Conservation (phyloP, 148 eudicot genomes). For the Rhododendron henanense region DNA sequence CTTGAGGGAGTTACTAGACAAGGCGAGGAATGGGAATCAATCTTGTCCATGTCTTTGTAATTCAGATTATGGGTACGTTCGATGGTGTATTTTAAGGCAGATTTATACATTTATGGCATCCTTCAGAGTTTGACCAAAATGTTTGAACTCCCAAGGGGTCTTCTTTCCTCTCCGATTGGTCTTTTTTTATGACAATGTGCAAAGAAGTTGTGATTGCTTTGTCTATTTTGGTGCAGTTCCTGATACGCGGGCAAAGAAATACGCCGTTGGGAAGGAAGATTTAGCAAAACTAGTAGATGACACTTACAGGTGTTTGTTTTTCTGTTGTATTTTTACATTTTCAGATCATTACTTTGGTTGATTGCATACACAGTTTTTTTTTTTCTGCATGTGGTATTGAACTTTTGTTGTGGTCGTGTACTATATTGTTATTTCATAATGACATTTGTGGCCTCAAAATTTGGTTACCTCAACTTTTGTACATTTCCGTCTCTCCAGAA, state of each 20-base stretch:
- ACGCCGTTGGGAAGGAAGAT: slow-evolving; percentile 67
- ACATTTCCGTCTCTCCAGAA: slow-evolving; percentile 41
- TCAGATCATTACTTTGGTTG: not conserved
- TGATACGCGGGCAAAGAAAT: slow-evolving; percentile 73
- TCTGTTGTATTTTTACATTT: not conserved
- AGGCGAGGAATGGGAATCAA: not conserved
- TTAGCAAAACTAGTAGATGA: slow-evolving; percentile 90
- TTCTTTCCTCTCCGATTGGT: not conserved
- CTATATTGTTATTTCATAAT: not conserved
- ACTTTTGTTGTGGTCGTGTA: not conserved
- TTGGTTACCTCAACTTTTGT: not conserved
- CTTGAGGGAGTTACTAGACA: not conserved
- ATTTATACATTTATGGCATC: not conserved
- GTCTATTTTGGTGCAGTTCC: slow-evolving; percentile 43
- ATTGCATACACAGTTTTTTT: not conserved
- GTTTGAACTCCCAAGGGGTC: not conserved
- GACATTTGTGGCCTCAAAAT: not conserved
- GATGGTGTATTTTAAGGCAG: not conserved
- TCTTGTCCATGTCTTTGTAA: not conserved
- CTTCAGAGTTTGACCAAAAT: not conserved
- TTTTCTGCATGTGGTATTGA: not conserved
- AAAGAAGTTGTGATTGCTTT: not conserved
- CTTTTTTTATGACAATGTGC: not conserved
- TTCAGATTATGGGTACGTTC: not conserved
- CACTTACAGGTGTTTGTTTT: slow-evolving; percentile 60